Percentiles rank a stretch among this genome's conserved stretches.
Evolutionary conservation across 306 rosid species (phyloP).

Genomic region (Sphenostylis stenocarpa): DNA sequence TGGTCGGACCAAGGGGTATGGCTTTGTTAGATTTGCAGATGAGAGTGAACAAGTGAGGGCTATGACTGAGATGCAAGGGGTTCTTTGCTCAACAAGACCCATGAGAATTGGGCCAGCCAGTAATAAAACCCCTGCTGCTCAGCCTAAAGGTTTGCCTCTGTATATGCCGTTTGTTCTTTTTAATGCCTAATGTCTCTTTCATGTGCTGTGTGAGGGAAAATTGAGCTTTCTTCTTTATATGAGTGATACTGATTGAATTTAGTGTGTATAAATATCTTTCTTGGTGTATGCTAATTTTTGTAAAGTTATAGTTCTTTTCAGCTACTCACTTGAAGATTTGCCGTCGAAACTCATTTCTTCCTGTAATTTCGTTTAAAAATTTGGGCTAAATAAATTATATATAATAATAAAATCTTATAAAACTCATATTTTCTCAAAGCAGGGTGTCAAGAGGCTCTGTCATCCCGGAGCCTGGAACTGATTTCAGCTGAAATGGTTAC

Average conservation of each 20-base stretch:
- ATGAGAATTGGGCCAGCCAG: constrained; percentile 96
- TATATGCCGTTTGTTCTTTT: background rate
- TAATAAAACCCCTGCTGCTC: constrained; percentile 73
- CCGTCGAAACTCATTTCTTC: constrained; percentile 58
- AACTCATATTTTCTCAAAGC: constrained; percentile 94
- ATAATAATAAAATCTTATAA: constrained; percentile 62
- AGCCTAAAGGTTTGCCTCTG: constrained; percentile 66
- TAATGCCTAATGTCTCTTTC: background rate
- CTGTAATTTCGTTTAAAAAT: constrained; percentile 54
- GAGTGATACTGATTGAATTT: constrained; percentile 11
- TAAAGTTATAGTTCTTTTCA: constrained; percentile 39
- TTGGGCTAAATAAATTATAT: constrained; percentile 61
- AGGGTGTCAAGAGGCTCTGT: constrained; percentile 98
- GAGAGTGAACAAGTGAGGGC: constrained; percentile 84
- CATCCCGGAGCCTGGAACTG: constrained; percentile 90
- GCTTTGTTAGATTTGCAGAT: constrained; percentile 88
- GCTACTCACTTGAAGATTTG: constrained; percentile 58
- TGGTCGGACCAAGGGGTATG: constrained; percentile 87
- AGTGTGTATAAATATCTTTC: constrained; percentile 6
- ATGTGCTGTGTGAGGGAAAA: background rate
- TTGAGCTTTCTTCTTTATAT: background rate
- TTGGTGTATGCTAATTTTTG: constrained; percentile 24
- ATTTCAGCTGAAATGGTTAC: constrained; percentile 95
- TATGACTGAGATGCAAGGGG: constrained; percentile 96
- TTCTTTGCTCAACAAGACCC: constrained; percentile 79